phyloP scores from a whole-genome alignment of 257 asterid species.

The Penstemon barbatus region DNA sequence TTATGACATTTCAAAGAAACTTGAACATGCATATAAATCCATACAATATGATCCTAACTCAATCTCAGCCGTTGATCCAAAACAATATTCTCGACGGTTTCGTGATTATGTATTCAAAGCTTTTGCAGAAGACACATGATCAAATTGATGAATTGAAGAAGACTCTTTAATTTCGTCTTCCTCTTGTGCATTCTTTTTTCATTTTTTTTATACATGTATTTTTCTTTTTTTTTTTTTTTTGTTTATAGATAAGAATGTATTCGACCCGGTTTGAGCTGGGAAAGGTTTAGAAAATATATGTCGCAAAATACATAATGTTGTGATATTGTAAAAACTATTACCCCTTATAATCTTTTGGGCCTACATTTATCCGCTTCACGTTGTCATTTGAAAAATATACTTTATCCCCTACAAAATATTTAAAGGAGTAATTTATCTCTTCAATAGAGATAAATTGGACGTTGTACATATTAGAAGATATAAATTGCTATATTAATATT shows the following conservation, averaged over 20 bases:
- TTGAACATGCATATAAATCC: conserved; percentile 94
- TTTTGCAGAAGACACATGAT: neutral
- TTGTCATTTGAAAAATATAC: too few relatives aligned
- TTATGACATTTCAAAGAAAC: conserved; percentile 89
- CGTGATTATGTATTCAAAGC: conserved; percentile 9
- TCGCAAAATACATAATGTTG: neutral
- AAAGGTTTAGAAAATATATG: conserved; percentile 21
- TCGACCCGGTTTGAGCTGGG: conserved; percentile 28
- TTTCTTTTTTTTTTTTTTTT: conserved; percentile 11
- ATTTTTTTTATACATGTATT: conserved; percentile 31
- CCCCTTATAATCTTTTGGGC: too few relatives aligned
- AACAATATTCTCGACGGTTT: neutral
- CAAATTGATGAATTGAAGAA: too few relatives aligned
- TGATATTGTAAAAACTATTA: conserved; percentile 13
- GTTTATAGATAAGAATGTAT: conserved; percentile 21
- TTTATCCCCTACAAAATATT: too few relatives aligned
- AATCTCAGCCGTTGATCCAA: neutral
- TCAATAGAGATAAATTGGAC: neutral
- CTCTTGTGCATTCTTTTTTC: conserved; percentile 25
- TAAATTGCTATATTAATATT: too few relatives aligned
- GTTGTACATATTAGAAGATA: too few relatives aligned
- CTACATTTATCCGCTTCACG: too few relatives aligned
- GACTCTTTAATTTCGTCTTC: neutral
- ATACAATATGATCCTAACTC: conserved; percentile 31
- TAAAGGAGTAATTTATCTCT: too few relatives aligned